Evolutionary conservation across 495 filamentous ascomycete genomes (phyloP).

Genomic region (Neurospora tetraspora): DNA sequence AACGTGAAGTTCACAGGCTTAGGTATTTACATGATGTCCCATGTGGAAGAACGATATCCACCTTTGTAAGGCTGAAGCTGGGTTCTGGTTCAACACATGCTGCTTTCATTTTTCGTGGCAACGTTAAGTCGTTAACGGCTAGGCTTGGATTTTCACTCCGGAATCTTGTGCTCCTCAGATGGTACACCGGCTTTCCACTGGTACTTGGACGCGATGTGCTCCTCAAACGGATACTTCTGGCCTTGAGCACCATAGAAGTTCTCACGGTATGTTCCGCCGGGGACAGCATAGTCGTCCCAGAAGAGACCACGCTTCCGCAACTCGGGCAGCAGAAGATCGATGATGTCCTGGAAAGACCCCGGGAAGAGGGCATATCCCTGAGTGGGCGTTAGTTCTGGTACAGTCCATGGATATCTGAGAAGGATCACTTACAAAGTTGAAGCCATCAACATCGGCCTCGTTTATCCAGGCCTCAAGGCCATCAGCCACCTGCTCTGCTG

Average conservation of each 20-base stretch:
- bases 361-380: conserved; percentile 51
- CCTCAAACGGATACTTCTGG: conserved; percentile 20
- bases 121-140: no score
- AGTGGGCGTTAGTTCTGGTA: neutral
- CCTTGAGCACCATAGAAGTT: conserved; percentile 33
- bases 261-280: conserved; percentile 41
- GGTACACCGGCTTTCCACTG: conserved; percentile 27
- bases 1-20: no score
- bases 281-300: conserved; percentile 39
- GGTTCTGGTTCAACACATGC: no score
- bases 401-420: neutral
- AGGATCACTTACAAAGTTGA: conserved; percentile 33
- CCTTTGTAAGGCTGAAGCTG: no score
- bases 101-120: no score
- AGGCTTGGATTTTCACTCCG: neutral
- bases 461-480: conserved; percentile 39
- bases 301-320: conserved; percentile 44
- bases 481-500: conserved; percentile 38
- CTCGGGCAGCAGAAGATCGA: conserved; percentile 51
- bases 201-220: conserved; percentile 26
- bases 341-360: conserved; percentile 52
- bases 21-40: no score
- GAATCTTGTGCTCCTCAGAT: conserved; percentile 21
- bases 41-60: no score
- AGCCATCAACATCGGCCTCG: conserved; percentile 39